phyloP scores from a whole-genome alignment of 768 basidiomycete genomes.

The Vararia minispora region DNA sequence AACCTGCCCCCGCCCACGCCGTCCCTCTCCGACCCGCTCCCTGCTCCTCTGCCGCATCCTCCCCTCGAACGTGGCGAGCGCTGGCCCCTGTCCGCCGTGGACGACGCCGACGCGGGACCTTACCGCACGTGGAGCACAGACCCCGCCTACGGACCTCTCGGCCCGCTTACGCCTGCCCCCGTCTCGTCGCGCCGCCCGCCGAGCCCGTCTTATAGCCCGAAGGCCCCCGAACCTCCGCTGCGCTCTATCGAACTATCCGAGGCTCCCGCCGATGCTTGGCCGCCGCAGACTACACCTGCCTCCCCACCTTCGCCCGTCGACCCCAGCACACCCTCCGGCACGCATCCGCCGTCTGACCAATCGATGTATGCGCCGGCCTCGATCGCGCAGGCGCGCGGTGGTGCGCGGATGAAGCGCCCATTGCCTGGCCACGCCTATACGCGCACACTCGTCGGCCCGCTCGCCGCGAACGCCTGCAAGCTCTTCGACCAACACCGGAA shows the following conservation, averaged over 20 bases:
- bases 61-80: no score
- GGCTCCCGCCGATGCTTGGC: conserved; percentile 7
- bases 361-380: conserved; percentile 15
- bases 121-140: conserved; percentile 10
- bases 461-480: conserved; percentile 78
- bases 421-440: conserved; percentile 66
- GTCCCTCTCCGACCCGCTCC: no score
- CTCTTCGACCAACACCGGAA: conserved; percentile 78
- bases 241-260: conserved; percentile 11
- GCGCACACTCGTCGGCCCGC: conserved; percentile 81
- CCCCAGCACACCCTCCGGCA: conserved; percentile 1
- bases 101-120: conserved; percentile 9
- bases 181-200: no score
- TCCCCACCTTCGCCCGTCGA: conserved; percentile 7
- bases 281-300: conserved; percentile 11
- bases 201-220: conserved; percentile 4
- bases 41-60: no score
- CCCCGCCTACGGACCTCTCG: conserved; percentile 5
- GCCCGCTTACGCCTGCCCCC: conserved; percentile 7
- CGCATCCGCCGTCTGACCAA: conserved; percentile 10
- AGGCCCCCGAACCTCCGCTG: conserved; percentile 8
- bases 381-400: conserved; percentile 20
- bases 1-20: no score
- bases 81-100: no score
- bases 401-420: conserved; percentile 24